Evolutionary conservation across 2,329 filamentous ascomycete species (phyloP).

Genomic region (Stagonosporopsis rhizophila): DNA sequence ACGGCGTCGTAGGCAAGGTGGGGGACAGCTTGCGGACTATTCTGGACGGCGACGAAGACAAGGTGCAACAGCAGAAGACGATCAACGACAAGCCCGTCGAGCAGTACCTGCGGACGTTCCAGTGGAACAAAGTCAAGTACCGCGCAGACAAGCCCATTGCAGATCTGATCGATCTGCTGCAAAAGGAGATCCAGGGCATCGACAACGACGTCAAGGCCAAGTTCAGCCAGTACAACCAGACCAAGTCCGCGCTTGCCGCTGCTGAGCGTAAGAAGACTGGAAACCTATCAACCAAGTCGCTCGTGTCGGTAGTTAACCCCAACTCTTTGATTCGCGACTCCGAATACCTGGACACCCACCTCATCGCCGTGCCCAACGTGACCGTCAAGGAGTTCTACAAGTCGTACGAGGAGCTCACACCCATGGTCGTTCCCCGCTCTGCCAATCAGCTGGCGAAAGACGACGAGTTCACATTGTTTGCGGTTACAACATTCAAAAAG

Average conservation of each 20-base stretch:
- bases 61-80: slow-evolving; percentile 84
- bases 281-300: slow-evolving; percentile 91
- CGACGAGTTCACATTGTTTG: slow-evolving; percentile 87
- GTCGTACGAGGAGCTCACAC: slow-evolving; percentile 84
- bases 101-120: slow-evolving; percentile 86
- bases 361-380: slow-evolving; percentile 84
- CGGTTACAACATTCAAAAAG: slow-evolving; percentile 94
- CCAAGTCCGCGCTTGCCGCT: slow-evolving; percentile 82
- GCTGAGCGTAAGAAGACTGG: slow-evolving; percentile 90
- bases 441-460: slow-evolving; percentile 81
- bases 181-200: slow-evolving; percentile 91
- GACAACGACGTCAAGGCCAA: slow-evolving; percentile 97
- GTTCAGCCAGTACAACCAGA: slow-evolving; percentile 90
- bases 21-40: slow-evolving; percentile 83
- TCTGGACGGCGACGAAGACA: slow-evolving; percentile 83
- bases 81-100: slow-evolving; percentile 98
- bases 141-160: slow-evolving; percentile 87
- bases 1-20: slow-evolving; percentile 85
- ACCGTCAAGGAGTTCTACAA: slow-evolving; percentile 87
- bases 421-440: slow-evolving; percentile 94
- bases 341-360: slow-evolving; percentile 95
- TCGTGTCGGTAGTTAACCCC: slow-evolving; percentile 87
- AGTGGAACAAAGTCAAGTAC: slow-evolving; percentile 98
- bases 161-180: slow-evolving; percentile 84
- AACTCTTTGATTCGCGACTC: slow-evolving; percentile 78